Evolutionary conservation across 306 rosid species (phyloP).

Genomic region (Herpetospermum pedunculosum): DNA sequence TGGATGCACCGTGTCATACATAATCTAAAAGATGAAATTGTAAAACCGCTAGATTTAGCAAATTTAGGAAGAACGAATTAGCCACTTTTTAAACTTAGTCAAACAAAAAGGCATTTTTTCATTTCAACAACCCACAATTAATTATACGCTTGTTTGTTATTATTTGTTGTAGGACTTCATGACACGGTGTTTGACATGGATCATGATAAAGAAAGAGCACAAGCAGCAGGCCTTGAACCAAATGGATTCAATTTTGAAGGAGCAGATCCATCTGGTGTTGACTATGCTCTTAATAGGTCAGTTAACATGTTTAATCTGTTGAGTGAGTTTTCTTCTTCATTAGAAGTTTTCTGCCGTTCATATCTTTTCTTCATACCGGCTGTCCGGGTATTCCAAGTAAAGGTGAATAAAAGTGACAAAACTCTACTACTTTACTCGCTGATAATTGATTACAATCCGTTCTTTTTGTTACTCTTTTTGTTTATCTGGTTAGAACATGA

Average conservation of each 20-base stretch:
- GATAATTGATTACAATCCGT: not conserved
- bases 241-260: constrained; percentile 92
- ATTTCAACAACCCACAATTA: not conserved
- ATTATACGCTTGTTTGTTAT: not conserved
- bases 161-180: constrained; percentile 50
- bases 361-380: not conserved
- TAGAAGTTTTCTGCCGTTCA: not conserved
- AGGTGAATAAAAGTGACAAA: not conserved
- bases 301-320: not conserved
- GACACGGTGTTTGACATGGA: constrained; percentile 87
- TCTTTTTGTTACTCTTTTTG: not conserved
- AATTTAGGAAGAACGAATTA: not conserved
- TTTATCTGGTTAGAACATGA: not conserved
- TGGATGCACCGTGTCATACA: not conserved
- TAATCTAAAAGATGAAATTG: not conserved
- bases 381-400: not conserved
- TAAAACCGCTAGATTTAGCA: not conserved
- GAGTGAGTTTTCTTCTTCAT: not conserved
- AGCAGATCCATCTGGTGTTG: constrained; percentile 78
- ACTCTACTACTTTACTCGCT: not conserved
- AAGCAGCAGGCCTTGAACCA: constrained; percentile 66
- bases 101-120: not conserved
- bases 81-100: not conserved
- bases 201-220: constrained; percentile 70
- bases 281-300: constrained; percentile 86